Base-by-base conservation (phyloP, 257 asterid genomes). In the Solanum gandarillasii region DNA sequence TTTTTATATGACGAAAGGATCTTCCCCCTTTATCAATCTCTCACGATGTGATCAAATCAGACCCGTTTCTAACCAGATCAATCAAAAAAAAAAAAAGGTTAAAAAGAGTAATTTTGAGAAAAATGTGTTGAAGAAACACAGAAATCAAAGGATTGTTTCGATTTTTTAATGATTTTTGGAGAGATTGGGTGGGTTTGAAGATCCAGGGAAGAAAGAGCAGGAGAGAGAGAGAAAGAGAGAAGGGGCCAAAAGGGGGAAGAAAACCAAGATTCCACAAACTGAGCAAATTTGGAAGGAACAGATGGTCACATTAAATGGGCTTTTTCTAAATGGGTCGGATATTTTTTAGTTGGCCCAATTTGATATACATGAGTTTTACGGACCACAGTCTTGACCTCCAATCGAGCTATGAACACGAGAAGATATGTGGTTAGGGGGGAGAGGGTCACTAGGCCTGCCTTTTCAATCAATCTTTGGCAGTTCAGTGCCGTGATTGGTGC, bases 51-150 rank as follows among this genome's bases (percentile, higher is more conserved):
- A 90, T 88, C 90, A 79, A 91, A 91, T 89, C 94, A 85, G 88
- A 88, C 76, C 91, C 89, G 75, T 55, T 71, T 20, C 78, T 86
- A 89, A 83, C 93, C 93, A 91, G 92, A 93, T 93, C 92, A 90
- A 75, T 76, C 55, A 71, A 41, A 29, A 88, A 6, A 41, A 46
- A n/a, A 52, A n/a, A 58, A 60, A 12, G 70, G 83, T 29, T 48
- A 27, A 38, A 70, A 10, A 8, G 39, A 79, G 84, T 81, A 52
- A 36, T 38, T 55, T 85, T 48, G 65, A 14, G 58, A 73, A 74
- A 79, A 34, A 87, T 58, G 76, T 36, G 38, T 23, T 34, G 48
- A 68, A 34, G 39, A 65, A 58, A 25, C 62, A 39, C 23, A 76
- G n/a, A 36, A 86, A 88, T 83, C 72, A 43, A 74, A 87, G 67